Evolutionary conservation across 1,284 basidiomycete species (phyloP), one percentile per base, ranked within the genome.

Genomic region (Tylopilus sp.): DNA sequence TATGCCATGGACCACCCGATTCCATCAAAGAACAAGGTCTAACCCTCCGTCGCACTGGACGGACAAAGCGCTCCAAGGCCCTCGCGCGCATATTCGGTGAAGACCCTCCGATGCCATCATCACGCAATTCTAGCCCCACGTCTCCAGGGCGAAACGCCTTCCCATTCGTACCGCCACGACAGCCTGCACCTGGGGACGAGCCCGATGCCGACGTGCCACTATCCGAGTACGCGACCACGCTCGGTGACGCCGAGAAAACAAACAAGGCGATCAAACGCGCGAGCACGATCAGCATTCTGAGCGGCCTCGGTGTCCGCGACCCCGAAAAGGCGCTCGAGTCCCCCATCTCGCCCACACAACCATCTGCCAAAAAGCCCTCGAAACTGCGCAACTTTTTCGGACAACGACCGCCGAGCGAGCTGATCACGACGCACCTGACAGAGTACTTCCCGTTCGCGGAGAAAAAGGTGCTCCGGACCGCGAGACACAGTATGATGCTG

Each of bases 341-440:
- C 3, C 75, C 64, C 7, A 47, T 76, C 22, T 80, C 80, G 0
- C 53, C 72, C n/a, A 64, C 74, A 45, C 53, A 57, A 42, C 20
- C 61, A 8, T 52, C 65, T n/a, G 66, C 68, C 52, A 84, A 82
- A 61, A 75, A 76, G 8, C 83, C 84, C 7, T 81, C 80, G 29
- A 90, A 88, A 69, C 76, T 98, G 57, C 92, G 94, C 72, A 96
- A 95, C 78, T 99, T 99, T 79, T 96, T 98, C 64, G 97, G 96
- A 11, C 96, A 98, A 66, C 89, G 97, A 42, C 97, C 97, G 1
- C 94, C 97, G 0, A 93, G 89, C 68, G 96, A 99, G 71, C 83
- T 99, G 61, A 99, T 99, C 74, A 93, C 94, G 29, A 96, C 82
- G n/a, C 94, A 99, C 68, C 72, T 99, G 40, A 86, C 90, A 20